Percentiles rank a stretch among this genome's conserved stretches.
Evolutionary conservation across 164 flowering plant species (phyloP).

Genomic region (Saururus chinensis): DNA sequence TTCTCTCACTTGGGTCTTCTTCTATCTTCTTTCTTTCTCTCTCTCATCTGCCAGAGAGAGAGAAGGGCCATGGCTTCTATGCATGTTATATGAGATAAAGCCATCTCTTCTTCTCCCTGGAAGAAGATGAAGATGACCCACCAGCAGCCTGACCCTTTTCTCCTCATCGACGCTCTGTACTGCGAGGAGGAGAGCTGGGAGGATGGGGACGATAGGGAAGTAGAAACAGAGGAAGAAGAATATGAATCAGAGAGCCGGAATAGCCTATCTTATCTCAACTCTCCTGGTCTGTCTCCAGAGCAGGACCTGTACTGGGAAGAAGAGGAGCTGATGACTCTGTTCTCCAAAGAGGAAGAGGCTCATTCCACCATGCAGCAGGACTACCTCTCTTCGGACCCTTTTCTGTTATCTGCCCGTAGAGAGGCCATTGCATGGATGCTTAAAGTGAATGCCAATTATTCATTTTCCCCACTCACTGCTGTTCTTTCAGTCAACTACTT

Average conservation of each 20-base stretch:
- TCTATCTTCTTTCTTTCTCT: background rate
- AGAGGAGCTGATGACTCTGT: conserved; percentile 30
- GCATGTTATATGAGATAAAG: conserved; percentile 18
- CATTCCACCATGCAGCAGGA: background rate
- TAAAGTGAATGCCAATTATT: conserved; percentile 40
- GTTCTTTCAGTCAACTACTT: conserved; percentile 66
- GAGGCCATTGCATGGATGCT: conserved; percentile 76
- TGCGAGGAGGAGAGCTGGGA: conserved; percentile 47
- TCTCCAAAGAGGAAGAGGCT: conserved; percentile 34
- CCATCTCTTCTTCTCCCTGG: conserved; percentile 30
- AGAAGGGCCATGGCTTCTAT: background rate
- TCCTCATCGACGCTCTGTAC: conserved; percentile 39
- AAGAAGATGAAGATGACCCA: conserved; percentile 37
- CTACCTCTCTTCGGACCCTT: conserved; percentile 17
- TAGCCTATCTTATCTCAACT: background rate
- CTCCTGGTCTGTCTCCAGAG: conserved; percentile 11
- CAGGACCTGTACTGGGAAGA: conserved; percentile 57
- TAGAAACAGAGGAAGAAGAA: background rate
- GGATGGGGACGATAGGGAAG: background rate
- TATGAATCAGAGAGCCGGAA: conserved; percentile 11
- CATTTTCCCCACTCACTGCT: conserved; percentile 59
- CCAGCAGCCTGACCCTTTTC: conserved; percentile 11
- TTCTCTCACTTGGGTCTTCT: background rate
- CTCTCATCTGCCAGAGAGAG: background rate
- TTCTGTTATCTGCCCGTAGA: conserved; percentile 26